Conservation (phyloP, 441 rosid genomes). For the Euphorbia celastroides region DNA sequence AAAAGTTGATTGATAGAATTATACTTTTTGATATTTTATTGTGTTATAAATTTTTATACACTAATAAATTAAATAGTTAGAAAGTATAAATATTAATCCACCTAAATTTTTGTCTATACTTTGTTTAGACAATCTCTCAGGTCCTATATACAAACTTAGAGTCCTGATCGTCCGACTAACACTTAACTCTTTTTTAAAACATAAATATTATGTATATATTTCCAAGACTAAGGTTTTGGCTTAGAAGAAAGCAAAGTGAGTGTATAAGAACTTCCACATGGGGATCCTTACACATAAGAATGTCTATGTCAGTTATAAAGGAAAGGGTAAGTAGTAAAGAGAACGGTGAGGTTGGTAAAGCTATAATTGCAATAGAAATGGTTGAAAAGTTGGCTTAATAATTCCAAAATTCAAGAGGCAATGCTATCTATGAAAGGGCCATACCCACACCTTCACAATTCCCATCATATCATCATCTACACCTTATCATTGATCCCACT, state of each 20-base stretch:
- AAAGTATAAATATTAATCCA: too few relatives aligned
- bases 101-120: too few relatives aligned
- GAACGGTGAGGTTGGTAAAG: slow-evolving; percentile 31
- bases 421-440: slow-evolving; percentile 14
- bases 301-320: too few relatives aligned
- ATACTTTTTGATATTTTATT: too few relatives aligned
- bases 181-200: too few relatives aligned
- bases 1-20: too few relatives aligned
- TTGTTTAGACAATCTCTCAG: too few relatives aligned
- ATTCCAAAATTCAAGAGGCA: background rate
- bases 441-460: background rate
- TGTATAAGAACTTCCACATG: slow-evolving; percentile 5
- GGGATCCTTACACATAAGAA: background rate
- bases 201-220: too few relatives aligned
- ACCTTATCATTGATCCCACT: background rate
- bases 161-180: too few relatives aligned
- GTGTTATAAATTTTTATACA: too few relatives aligned
- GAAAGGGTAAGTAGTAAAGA: background rate
- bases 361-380: slow-evolving; percentile 22
- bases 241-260: background rate
- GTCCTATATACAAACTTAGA: too few relatives aligned
- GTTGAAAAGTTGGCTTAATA: background rate
- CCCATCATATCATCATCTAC: background rate
- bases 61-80: too few relatives aligned
- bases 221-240: background rate